A percentile compares a stretch with the other conserved stretches of the same genome.
Conservation (phyloP, 2,329 filamentous ascomycete genomes). For the Fusarium sp. region DNA sequence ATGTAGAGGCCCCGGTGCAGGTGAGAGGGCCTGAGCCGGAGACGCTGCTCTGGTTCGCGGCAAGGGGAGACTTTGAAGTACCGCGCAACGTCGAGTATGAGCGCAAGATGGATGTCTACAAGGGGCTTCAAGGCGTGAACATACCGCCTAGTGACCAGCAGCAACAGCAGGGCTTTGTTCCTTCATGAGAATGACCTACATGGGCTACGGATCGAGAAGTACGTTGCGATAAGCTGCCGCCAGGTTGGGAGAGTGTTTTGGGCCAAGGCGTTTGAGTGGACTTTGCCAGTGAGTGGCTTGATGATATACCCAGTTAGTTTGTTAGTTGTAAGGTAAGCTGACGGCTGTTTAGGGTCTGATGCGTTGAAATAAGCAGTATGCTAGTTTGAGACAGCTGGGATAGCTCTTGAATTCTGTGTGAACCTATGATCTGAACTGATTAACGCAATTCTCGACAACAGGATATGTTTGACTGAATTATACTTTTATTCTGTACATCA, state of each 20-base stretch:
- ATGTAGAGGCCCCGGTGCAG: constrained; percentile 46
- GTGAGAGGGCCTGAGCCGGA: constrained; percentile 61
- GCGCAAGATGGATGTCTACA: constrained; percentile 53
- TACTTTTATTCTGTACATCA: not conserved
- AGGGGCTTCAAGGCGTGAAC: constrained; percentile 55
- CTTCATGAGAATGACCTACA: constrained; percentile 19
- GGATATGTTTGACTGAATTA: not conserved
- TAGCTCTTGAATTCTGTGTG: not conserved
- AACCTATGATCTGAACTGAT: not conserved
- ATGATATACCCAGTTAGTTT: constrained; percentile 21
- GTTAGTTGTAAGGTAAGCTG: constrained; percentile 29
- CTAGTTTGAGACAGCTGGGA: not conserved
- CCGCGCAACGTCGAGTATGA: constrained; percentile 62
- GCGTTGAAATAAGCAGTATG: constrained; percentile 7
- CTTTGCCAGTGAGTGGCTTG: constrained; percentile 16
- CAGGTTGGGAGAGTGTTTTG: not conserved
- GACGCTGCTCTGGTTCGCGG: constrained; percentile 63
- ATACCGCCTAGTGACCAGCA: constrained; percentile 48
- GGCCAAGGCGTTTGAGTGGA: not conserved
- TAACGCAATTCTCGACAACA: not conserved
- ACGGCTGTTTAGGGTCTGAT: constrained; percentile 20
- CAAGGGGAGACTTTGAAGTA: constrained; percentile 62
- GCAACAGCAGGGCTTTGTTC: constrained; percentile 26
- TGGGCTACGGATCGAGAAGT: not conserved
- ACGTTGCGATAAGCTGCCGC: not conserved